Evolutionary conservation across 2,329 filamentous ascomycete genomes (phyloP), one percentile per base, ranked within the genome.

Genomic region (Fusarium penzigii): DNA sequence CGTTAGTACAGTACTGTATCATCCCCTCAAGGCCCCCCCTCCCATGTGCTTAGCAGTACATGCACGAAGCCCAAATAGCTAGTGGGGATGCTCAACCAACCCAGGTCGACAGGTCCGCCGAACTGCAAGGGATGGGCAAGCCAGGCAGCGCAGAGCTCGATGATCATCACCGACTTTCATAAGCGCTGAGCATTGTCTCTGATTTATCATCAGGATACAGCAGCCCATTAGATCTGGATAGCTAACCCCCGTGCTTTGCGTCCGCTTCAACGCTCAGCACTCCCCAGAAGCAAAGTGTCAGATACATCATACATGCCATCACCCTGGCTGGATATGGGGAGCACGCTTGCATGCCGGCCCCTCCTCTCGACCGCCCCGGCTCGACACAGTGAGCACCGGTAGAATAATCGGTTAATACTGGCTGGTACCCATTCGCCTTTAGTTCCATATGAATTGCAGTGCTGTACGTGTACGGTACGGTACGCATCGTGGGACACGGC

Each of bases 1-100:
- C 49, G 40, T 25, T 25, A 25, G 20, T 25, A 25, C 20, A 5
- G 20, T 25, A 25, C 20, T 25, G 20, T 25, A 25, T 25, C 20
- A 55, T 47, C 42, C 51, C 57, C 58, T 55, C 58, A 58, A 58
- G 44, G 51, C 53, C 51, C 53, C 53, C 56, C 46, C 43, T 45
- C 45, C 46, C 20, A 51, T 58, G 58, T 58, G 61, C 54, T 60
- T 63, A 57, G 59, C 62, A 57, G 59, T 56, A 51, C 50, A 56
- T 64, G 53, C 58, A 57, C 46, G 47, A 52, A 45, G 58, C 54
- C 58, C 45, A 58, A 64, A 64, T 46, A 42, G 61, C 54, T 42
- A 52, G 57, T 53, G 61, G 57, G 46, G 53, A 56, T 61, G 17
- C 20, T 25, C 20, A 25, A 25, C 55, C 52, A 41, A 50, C 53